Conservation (phyloP, 306 rosid genomes). For the Sophora flavescens region DNA sequence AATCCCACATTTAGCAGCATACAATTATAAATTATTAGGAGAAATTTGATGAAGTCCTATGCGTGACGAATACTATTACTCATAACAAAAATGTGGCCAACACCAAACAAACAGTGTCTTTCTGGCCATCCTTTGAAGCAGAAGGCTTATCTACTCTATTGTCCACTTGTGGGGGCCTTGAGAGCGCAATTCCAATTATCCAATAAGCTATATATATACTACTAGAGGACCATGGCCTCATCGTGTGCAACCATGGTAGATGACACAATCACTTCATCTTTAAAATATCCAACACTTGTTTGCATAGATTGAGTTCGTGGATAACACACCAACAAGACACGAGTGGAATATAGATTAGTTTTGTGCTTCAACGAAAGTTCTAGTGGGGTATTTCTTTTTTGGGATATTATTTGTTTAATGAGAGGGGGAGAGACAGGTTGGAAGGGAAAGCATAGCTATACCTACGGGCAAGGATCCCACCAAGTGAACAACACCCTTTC, state of each 20-base stretch:
- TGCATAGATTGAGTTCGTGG: constrained; percentile 1
- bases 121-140: not conserved
- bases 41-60: not conserved
- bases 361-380: not conserved
- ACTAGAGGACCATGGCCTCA: not conserved
- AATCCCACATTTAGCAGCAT: constrained; percentile 12
- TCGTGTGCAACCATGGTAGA: constrained; percentile 2
- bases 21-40: not conserved
- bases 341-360: not conserved
- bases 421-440: constrained; percentile 7
- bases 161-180: constrained; percentile 2
- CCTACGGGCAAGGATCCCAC: constrained; percentile 22
- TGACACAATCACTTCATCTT: constrained; percentile 24
- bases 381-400: not conserved
- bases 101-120: not conserved
- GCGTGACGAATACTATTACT: not conserved
- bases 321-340: constrained; percentile 5
- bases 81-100: not conserved
- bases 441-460: constrained; percentile 20
- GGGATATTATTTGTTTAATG: not conserved
- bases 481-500: not conserved
- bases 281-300: constrained; percentile 5
- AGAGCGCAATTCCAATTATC: constrained; percentile 3
- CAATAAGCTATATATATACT: not conserved
- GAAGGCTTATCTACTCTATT: constrained; percentile 1